phyloP scores from a whole-genome alignment of 2,329 filamentous ascomycete species.

The Pyricularia grisea region DNA sequence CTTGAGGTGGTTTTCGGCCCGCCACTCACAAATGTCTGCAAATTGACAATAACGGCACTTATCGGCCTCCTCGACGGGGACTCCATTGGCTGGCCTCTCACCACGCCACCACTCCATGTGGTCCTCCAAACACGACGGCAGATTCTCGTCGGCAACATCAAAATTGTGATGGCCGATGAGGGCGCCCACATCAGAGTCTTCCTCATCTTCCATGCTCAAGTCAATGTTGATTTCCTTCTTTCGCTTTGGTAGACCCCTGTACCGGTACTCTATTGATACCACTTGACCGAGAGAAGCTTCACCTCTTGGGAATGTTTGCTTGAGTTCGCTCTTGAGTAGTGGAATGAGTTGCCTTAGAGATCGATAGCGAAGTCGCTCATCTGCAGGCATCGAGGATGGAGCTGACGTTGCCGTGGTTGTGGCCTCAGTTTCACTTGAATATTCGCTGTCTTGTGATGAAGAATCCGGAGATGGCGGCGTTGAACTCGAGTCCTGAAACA shows the following conservation, averaged over 20 bases:
- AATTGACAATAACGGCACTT: constrained; percentile 86
- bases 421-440: constrained; percentile 7
- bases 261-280: constrained; percentile 42
- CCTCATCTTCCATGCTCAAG: constrained; percentile 2
- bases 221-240: neutral
- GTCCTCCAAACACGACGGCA: constrained; percentile 56
- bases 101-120: constrained; percentile 84
- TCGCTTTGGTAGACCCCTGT: constrained; percentile 11
- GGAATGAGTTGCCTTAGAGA: constrained; percentile 36
- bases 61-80: constrained; percentile 75
- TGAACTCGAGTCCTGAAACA: constrained; percentile 39
- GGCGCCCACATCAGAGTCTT: constrained; percentile 11
- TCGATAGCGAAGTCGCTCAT: constrained; percentile 34
- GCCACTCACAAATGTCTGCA: constrained; percentile 67
- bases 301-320: constrained; percentile 42
- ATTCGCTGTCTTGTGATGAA: constrained; percentile 2
- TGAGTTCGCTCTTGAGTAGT: constrained; percentile 36
- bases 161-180: constrained; percentile 51
- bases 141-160: constrained; percentile 50
- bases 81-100: constrained; percentile 59
- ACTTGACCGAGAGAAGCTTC: constrained; percentile 37
- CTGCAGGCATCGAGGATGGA: constrained; percentile 5
- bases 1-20: constrained; percentile 20
- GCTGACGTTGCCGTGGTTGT: constrained; percentile 11
- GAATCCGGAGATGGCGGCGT: neutral